Evolutionary conservation across 163 green algal genomes (phyloP), one percentile per base, ranked within the genome.

Genomic region (Scenedesmus sp.): DNA sequence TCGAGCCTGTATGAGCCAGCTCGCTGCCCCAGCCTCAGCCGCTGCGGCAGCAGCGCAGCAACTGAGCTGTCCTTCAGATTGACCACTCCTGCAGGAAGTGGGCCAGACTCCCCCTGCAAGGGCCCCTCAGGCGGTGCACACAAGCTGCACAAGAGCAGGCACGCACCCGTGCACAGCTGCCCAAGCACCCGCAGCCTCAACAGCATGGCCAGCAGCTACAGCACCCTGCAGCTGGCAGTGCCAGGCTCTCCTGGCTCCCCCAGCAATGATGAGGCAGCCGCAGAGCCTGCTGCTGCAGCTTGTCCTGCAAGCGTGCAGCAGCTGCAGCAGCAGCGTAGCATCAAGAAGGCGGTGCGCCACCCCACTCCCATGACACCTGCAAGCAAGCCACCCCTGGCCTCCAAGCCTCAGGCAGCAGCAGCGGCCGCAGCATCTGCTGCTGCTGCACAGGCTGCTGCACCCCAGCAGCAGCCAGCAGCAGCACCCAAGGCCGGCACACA

Each of bases 291-390:
- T 23, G 56, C 82, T n/a, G 62, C 15, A 62, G 3, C 60, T 66
- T n/a, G 56, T 66, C 54, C 3, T 16, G 66, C 34, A 26, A 3
- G 59, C 46, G 13, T n/a, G 3, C 86, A 84, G 66, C 86, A 73
- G 76, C 86, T 85, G 87, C 87, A 91, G 87, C 87, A 86, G 74
- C 87, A 85, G 74, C 79, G 88, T 13, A 59, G 60, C 34, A 82
- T 92, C 18, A 92, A 92, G 88, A 92, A 92, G 88, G 88, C 88
- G 4, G 88, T 92, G 52, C 79, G 88, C 13, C 88, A 92, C 60
- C 12, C 81, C 16, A 67, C 88, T 15, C 81, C 88, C 23, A 54
- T 56, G 8, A 88, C 59, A 23, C 26, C 81, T 46, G 88, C 79
- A 4, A 88, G 81, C 88, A 92, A 88, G 79, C 88, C 88, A 1